A percentile compares a stretch with the other conserved stretches of the same genome.
These are phyloP conservation scores for Stephanodiscus minutulus DNA, from an alignment of 108 stramenopile species.

Conservation along the genomic window DNA sequence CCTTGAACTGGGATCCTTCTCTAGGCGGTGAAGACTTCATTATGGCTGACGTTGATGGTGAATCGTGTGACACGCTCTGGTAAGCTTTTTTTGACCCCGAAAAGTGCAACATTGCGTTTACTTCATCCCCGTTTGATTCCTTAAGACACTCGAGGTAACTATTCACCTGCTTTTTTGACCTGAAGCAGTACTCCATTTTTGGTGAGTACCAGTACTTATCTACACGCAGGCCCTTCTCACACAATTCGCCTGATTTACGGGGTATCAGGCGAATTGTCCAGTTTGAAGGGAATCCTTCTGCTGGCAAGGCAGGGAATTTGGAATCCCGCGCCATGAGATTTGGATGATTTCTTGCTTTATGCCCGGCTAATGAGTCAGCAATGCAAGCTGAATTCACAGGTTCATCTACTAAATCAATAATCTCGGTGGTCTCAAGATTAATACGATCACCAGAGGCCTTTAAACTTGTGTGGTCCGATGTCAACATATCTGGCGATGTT, in stretches of 20 bases:
- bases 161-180: neutral
- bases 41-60: no score
- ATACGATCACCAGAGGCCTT: no score
- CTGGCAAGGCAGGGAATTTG: neutral
- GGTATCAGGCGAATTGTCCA: neutral
- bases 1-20: neutral
- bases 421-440: no score
- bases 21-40: neutral
- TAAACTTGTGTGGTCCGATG: no score
- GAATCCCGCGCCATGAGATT: neutral
- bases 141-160: neutral
- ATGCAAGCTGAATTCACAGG: no score
- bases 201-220: neutral
- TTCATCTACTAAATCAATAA: no score
- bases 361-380: no score
- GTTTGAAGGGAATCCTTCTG: constrained; percentile 3
- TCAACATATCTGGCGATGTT: no score
- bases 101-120: neutral
- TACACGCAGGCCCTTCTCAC: neutral
- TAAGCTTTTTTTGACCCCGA: neutral
- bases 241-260: neutral
- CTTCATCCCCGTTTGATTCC: neutral
- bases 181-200: neutral
- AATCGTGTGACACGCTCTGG: neutral
- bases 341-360: neutral